Evolutionary conservation across 441 rosid species (phyloP).

Genomic region (Omphalea diandra): DNA sequence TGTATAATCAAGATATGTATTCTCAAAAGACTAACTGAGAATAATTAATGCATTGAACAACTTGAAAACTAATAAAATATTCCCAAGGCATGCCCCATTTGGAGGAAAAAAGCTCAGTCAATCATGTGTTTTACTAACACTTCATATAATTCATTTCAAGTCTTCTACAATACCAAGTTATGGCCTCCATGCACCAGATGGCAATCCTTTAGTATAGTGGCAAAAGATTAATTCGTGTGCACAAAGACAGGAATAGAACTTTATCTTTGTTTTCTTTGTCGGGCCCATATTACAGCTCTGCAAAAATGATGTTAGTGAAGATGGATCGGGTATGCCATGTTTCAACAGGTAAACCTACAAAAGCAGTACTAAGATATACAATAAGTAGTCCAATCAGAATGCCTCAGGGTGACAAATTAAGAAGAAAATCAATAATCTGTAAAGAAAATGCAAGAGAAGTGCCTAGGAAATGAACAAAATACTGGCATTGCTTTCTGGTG

Average conservation of each 20-base stretch:
- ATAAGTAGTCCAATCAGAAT: background rate
- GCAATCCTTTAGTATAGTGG: background rate
- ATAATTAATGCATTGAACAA: background rate
- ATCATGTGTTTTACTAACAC: background rate
- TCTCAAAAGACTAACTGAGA: background rate
- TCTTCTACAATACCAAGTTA: background rate
- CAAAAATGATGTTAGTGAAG: slow-evolving; percentile 39
- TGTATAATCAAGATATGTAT: background rate
- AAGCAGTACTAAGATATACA: slow-evolving; percentile 1
- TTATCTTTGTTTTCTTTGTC: slow-evolving; percentile 57
- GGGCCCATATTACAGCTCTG: slow-evolving; percentile 39
- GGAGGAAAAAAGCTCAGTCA: background rate
- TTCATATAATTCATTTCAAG: background rate
- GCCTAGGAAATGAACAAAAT: background rate
- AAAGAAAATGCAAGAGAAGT: background rate
- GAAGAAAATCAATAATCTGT: background rate
- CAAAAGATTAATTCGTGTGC: slow-evolving; percentile 52
- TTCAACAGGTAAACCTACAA: slow-evolving; percentile 81
- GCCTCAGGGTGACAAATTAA: background rate
- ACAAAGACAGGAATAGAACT: slow-evolving; percentile 66
- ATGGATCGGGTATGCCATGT: slow-evolving; percentile 83
- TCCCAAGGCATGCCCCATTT: background rate
- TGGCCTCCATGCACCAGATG: background rate
- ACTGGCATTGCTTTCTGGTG: background rate
- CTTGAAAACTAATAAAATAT: background rate